Conservation (phyloP, 495 filamentous ascomycete species). For the Terfezia boudieri region DNA sequence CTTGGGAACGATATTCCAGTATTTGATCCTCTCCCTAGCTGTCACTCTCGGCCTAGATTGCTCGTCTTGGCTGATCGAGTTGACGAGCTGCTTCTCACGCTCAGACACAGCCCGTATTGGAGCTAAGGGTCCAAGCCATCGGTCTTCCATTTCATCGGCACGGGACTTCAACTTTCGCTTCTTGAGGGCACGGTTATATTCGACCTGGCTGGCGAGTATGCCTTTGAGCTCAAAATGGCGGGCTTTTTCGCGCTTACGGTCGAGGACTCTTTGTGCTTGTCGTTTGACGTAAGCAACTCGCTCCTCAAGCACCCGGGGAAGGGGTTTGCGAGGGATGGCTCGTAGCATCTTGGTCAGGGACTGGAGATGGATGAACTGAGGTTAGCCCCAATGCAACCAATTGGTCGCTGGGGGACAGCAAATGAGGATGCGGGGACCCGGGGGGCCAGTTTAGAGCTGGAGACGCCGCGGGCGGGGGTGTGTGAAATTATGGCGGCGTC, state of each 20-base stretch:
- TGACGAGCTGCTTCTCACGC: slow-evolving; percentile 35
- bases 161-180: slow-evolving; percentile 18
- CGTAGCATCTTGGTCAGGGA: too few species aligned
- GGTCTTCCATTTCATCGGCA: slow-evolving; percentile 37
- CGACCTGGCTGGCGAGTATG: slow-evolving; percentile 7
- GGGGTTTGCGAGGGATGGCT: too few species aligned
- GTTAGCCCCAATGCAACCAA: too few species aligned
- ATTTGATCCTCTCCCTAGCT: slow-evolving; percentile 28
- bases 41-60: slow-evolving; percentile 22
- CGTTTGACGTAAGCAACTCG: slow-evolving; percentile 2
- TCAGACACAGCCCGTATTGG: slow-evolving; percentile 29
- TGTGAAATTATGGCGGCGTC: too few species aligned
- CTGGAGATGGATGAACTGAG: too few species aligned
- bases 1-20: slow-evolving; percentile 39
- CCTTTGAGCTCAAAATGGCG: slow-evolving; percentile 5
- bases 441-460: too few species aligned
- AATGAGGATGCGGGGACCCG: too few species aligned
- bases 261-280: slow-evolving; percentile 9
- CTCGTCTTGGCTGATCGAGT: slow-evolving; percentile 26
- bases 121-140: slow-evolving; percentile 49
- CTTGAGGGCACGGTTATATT: slow-evolving; percentile 3
- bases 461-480: too few species aligned
- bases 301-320: not conserved
- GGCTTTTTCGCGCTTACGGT: slow-evolving; percentile 8
- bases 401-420: too few species aligned